These are phyloP conservation scores for Ophiosphaerella narmari DNA, from an alignment of 2,329 filamentous ascomycete genomes.

Conservation along the genomic window DNA sequence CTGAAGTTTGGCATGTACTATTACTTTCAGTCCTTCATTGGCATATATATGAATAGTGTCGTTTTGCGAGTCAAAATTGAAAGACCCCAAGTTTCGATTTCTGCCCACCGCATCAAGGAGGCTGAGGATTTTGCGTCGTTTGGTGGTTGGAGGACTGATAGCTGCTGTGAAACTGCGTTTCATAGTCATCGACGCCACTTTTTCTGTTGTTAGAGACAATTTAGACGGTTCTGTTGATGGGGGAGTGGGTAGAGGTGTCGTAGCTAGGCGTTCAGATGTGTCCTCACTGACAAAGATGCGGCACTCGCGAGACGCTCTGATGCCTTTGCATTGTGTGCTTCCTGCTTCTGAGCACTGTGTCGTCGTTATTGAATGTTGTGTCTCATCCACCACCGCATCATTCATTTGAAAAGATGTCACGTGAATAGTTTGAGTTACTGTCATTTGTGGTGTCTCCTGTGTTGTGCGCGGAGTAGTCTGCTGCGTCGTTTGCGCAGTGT, in stretches of 20 bases:
- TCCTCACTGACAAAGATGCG: constrained; percentile 27
- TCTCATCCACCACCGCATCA: constrained; percentile 23
- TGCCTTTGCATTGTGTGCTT: constrained; percentile 28
- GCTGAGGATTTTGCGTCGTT: constrained; percentile 18
- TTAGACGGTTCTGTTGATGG: not conserved
- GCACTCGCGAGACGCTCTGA: constrained; percentile 19
- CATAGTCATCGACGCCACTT: not conserved
- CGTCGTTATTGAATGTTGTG: constrained; percentile 17
- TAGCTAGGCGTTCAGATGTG: constrained; percentile 16
- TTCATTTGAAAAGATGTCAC: not conserved
- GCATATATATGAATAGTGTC: constrained; percentile 21
- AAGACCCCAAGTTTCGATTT: constrained; percentile 16
- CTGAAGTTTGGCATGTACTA: constrained; percentile 13
- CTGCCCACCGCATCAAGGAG: constrained; percentile 14
- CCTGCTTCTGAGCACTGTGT: constrained; percentile 15
- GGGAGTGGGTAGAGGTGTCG: not conserved
- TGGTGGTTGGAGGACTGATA: constrained; percentile 25
- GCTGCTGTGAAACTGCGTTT: constrained; percentile 9
- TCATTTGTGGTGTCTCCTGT: constrained; percentile 3
- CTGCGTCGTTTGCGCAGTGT: constrained; percentile 29
- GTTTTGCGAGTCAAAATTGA: constrained; percentile 24
- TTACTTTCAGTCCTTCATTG: constrained; percentile 19
- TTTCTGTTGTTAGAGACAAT: not conserved
- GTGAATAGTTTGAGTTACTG: not conserved
- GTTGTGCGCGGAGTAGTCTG: constrained; percentile 19